Evolutionary conservation across 73 alveolate species (phyloP), one percentile per base, ranked within the genome.

Genomic region (Tetrahymena thermophila): DNA sequence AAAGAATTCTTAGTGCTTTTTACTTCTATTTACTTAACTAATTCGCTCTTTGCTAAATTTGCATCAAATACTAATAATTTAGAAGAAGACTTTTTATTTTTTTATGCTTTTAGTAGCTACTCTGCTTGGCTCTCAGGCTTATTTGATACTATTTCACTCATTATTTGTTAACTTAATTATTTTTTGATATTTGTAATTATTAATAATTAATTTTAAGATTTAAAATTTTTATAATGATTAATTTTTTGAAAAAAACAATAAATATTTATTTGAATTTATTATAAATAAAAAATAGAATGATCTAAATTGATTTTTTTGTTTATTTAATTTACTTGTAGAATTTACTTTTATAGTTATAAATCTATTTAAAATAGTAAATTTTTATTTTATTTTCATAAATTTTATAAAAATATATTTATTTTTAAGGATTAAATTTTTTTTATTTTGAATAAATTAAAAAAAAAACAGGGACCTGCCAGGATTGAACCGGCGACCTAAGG

Each of bases 401-500:
- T 9, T 40, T 6, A 8, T 0, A 40, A 40, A 40, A 40, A 40
- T n/a, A n/a, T n/a, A 40, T 7, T 6, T 2, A 40, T 6, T 40
- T 40, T 40, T 56, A 56, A 56, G 14, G 0, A 13, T 7, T 4
- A 56, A 19, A 0, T 71, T n/a, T 17, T 71, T 71, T 28, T 71
- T 23, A 25, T 9, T 71, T 25, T 71, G 0, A 23, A 23, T 40
- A 40, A 40, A 40, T n/a, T 7, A 71, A 23, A 57, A n/a, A 57
- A 71, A 71, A 71, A 71, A 71, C 35, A 71, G 89, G 89, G 89
- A 71, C 89, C 89, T 71, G 89, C 89, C 89, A 71, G 89, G 89
- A 71, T 71, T 71, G 89, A 71, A 71, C 89, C 37, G 89, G 89
- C 89, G 89, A 71, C 89, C 89, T 71, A 71, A 71, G 89, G 89